Percentiles rank a stretch among this genome's conserved stretches.
Conservation (phyloP, 306 rosid genomes). For the Trifolium subterraneum region DNA sequence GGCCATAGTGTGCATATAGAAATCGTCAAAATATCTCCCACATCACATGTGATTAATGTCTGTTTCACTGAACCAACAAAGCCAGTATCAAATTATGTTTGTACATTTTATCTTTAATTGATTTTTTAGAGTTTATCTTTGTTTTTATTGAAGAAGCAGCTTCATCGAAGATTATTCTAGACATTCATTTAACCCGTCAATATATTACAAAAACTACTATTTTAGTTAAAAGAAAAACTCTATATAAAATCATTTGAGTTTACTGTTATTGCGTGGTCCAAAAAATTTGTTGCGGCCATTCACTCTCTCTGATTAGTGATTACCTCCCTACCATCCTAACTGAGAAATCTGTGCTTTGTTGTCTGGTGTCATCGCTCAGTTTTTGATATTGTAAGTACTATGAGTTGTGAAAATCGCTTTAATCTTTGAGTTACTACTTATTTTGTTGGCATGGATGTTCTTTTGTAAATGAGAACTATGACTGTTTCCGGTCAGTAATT, state of each 20-base stretch:
- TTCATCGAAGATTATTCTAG: background rate
- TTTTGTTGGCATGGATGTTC: constrained; percentile 30
- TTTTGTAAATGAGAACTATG: constrained; percentile 29
- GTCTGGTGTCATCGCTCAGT: constrained; percentile 34
- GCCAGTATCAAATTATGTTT: background rate
- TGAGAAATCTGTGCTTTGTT: constrained; percentile 26
- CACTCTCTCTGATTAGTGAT: constrained; percentile 4
- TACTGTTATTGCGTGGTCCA: background rate
- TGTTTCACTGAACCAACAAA: background rate
- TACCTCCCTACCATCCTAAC: constrained; percentile 23
- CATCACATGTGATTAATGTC: background rate
- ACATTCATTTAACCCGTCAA: background rate
- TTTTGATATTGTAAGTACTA: constrained; percentile 10
- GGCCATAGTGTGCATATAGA: constrained; percentile 4
- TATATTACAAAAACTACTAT: constrained; percentile 1
- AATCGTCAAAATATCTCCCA: constrained; percentile 14
- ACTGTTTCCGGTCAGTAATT: constrained; percentile 22
- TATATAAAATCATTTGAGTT: constrained; percentile 15
- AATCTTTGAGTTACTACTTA: constrained; percentile 29
- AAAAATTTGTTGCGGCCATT: constrained; percentile 4
- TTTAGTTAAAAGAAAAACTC: background rate
- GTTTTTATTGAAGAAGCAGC: background rate
- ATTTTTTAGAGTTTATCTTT: constrained; percentile 11
- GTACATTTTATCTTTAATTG: constrained; percentile 12
- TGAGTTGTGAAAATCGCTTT: constrained; percentile 1